These are phyloP conservation scores for Croton setiger DNA, from an alignment of 441 rosid species.

Conservation along the genomic window DNA sequence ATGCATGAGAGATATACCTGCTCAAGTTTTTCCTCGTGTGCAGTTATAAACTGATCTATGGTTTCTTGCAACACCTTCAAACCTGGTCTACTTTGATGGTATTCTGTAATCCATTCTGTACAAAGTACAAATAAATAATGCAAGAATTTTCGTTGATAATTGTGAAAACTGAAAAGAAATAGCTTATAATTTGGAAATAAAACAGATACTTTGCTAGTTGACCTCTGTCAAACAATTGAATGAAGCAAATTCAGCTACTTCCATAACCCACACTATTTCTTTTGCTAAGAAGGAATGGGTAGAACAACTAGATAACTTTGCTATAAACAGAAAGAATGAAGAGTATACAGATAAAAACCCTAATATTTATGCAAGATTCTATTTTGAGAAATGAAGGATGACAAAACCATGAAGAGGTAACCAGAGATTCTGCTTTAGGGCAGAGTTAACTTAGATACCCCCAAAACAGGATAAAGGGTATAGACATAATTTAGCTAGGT, in stretches of 20 bases:
- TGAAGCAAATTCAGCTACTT: not conserved
- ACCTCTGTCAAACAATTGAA: not conserved
- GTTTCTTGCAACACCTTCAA: conserved; percentile 69
- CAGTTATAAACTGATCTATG: conserved; percentile 73
- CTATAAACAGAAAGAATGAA: not conserved
- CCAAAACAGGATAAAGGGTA: conserved; percentile 3
- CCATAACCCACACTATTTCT: not conserved
- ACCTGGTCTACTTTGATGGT: conserved; percentile 73
- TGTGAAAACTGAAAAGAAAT: not conserved
- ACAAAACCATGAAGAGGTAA: not conserved
- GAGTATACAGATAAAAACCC: too few species aligned
- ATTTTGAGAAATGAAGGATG: not conserved
- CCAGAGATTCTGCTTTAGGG: not conserved
- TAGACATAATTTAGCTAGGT: not conserved
- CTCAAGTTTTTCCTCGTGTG: conserved; percentile 71
- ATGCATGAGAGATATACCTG: conserved; percentile 38
- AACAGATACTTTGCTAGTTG: not conserved
- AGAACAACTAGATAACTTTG: not conserved
- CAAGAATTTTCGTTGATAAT: not conserved
- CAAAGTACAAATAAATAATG: conserved; percentile 6
- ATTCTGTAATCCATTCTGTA: conserved; percentile 79
- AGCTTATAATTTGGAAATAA: not conserved
- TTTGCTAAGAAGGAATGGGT: not conserved
- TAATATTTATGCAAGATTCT: too few species aligned
- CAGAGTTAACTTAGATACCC: not conserved